phyloP scores from a whole-genome alignment of 345 rosid species.

The Combretum micranthum region DNA sequence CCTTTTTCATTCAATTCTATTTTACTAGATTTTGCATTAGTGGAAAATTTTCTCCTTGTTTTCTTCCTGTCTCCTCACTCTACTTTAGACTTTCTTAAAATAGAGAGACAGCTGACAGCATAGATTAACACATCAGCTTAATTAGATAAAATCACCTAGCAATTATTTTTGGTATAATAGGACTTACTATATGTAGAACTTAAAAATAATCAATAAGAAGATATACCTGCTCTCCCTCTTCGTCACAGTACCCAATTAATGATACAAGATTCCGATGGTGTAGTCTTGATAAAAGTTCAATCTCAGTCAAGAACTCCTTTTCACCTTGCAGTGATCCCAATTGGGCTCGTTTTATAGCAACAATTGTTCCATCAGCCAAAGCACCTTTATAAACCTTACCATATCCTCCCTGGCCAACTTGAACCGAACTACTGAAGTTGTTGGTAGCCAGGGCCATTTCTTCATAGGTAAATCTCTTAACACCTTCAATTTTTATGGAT shows the following conservation, averaged over 20 bases:
- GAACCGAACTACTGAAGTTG: constrained; percentile 49
- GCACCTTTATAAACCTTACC: constrained; percentile 84
- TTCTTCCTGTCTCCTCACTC: too few species aligned
- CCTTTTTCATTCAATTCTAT: too few species aligned
- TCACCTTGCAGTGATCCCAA: constrained; percentile 88
- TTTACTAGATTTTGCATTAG: too few species aligned
- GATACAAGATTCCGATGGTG: constrained; percentile 92
- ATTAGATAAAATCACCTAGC: not conserved
- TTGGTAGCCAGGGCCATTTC: constrained; percentile 69
- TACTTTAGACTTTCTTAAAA: too few species aligned
- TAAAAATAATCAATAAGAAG: not conserved
- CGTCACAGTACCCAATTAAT: constrained; percentile 81
- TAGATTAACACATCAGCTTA: too few species aligned
- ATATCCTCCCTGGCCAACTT: constrained; percentile 90
- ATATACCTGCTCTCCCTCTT: constrained; percentile 84
- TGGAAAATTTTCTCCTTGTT: too few species aligned
- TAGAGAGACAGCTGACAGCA: too few species aligned
- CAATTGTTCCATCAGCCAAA: constrained; percentile 52
- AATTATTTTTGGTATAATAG: not conserved
- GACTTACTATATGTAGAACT: not conserved
- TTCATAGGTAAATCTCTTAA: constrained; percentile 60
- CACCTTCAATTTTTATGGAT: constrained; percentile 68
- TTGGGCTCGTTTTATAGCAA: constrained; percentile 84
- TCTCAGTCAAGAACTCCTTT: constrained; percentile 83
- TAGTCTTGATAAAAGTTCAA: constrained; percentile 68